phyloP scores from a whole-genome alignment of 2,329 filamentous ascomycete species.

The Aureobasidium sp. region DNA sequence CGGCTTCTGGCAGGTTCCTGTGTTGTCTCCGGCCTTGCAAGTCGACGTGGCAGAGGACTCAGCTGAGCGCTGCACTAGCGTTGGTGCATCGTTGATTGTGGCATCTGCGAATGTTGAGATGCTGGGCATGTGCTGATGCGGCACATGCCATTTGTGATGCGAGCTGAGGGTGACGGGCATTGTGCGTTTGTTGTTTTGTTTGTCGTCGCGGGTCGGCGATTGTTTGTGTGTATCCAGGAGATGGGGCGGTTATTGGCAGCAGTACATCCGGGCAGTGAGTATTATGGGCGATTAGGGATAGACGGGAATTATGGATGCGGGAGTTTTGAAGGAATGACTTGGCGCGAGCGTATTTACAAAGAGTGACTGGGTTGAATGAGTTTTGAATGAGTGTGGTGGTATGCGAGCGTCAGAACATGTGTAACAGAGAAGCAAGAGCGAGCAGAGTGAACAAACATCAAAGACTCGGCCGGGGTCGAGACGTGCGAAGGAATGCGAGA shows the following conservation, averaged over 20 bases:
- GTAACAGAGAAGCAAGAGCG: neutral
- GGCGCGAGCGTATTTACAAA: constrained; percentile 17
- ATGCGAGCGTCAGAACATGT: neutral
- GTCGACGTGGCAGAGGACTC: constrained; percentile 16
- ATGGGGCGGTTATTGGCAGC: constrained; percentile 10
- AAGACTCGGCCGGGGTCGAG: neutral
- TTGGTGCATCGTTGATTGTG: neutral
- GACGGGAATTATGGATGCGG: neutral
- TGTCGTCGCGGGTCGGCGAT: neutral
- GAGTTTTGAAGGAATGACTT: neutral
- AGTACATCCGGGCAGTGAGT: neutral
- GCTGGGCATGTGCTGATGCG: neutral
- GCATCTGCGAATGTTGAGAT: neutral
- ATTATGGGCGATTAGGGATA: constrained; percentile 1
- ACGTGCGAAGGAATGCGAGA: neutral
- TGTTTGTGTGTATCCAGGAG: constrained; percentile 10
- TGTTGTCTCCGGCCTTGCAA: constrained; percentile 19
- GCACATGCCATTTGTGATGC: constrained; percentile 8
- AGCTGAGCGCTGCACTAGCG: constrained; percentile 4
- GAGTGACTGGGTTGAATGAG: constrained; percentile 17
- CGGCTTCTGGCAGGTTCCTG: constrained; percentile 22
- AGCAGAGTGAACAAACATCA: neutral
- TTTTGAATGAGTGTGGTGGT: neutral
- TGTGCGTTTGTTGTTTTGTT: neutral
- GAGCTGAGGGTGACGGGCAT: neutral